A percentile compares a stretch with the other conserved stretches of the same genome.
Conservation (phyloP, 192 early-diverging fungal species). For the Dissophora ornata region DNA sequence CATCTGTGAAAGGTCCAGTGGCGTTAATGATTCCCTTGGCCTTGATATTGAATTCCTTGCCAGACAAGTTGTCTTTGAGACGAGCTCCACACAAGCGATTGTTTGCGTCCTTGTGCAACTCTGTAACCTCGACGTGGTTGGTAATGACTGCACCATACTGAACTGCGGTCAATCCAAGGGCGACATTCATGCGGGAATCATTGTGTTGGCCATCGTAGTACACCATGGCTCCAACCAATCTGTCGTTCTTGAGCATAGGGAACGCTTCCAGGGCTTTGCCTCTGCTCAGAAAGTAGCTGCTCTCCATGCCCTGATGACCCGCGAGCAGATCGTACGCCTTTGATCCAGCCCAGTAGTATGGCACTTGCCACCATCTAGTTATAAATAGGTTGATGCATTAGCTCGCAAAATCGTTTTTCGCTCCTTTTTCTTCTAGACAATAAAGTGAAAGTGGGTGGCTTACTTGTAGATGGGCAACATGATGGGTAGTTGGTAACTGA, state of each 20-base stretch:
- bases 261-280: constrained; percentile 92
- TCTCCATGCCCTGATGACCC: constrained; percentile 82
- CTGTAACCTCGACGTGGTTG: constrained; percentile 92
- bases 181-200: constrained; percentile 97
- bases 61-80: constrained; percentile 85
- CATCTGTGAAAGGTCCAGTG: constrained; percentile 85
- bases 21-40: constrained; percentile 97
- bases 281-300: constrained; percentile 87
- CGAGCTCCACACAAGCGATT: constrained; percentile 81
- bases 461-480: constrained; percentile 94
- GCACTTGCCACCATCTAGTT: constrained; percentile 92
- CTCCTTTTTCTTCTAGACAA: too few species aligned
- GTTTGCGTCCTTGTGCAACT: constrained; percentile 78
- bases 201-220: constrained; percentile 99
- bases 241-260: constrained; percentile 92
- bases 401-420: too few species aligned
- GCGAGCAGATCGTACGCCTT: constrained; percentile 94
- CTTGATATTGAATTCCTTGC: constrained; percentile 85
- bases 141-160: constrained; percentile 91
- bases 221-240: constrained; percentile 92
- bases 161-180: constrained; percentile 90
- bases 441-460: too few species aligned
- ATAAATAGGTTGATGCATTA: too few species aligned
- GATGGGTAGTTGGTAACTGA: constrained; percentile 92
- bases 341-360: constrained; percentile 95